phyloP scores from a whole-genome alignment of 2,329 filamentous ascomycete genomes.

The Paecilomyces dactylethromorphus region DNA sequence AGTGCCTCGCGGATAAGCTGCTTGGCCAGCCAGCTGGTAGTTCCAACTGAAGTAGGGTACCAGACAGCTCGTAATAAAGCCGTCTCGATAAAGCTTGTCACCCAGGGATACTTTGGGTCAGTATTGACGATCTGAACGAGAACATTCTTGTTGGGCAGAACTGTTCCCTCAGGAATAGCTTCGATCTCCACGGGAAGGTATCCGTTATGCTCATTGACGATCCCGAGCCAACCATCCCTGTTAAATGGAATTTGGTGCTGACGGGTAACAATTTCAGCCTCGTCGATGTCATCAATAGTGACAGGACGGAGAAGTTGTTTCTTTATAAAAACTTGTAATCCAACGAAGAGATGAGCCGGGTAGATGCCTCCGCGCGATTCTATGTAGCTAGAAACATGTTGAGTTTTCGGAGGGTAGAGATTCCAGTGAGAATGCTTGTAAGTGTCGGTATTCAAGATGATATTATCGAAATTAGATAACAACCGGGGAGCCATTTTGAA shows the following conservation, averaged over 20 bases:
- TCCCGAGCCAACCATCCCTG: neutral
- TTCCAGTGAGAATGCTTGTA: conserved; percentile 1
- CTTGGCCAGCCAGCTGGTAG: neutral
- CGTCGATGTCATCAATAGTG: neutral
- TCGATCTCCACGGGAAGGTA: neutral
- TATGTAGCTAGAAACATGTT: neutral
- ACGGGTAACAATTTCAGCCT: neutral
- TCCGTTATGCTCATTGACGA: neutral
- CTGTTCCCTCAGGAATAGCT: neutral
- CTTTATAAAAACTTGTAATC: neutral
- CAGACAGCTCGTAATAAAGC: neutral
- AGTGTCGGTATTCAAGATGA: neutral
- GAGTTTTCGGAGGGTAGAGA: neutral
- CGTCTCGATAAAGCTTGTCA: neutral
- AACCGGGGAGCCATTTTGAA: neutral
- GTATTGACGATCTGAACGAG: neutral
- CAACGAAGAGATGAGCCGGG: neutral
- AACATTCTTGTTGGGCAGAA: neutral
- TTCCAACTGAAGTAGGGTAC: neutral
- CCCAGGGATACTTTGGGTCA: neutral
- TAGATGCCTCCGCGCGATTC: neutral
- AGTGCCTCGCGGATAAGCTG: neutral
- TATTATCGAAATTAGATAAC: neutral
- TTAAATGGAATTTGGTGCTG: neutral
- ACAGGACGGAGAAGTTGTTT: neutral